These are phyloP conservation scores for Lachnellula willkommii DNA, from an alignment of 2,329 filamentous ascomycete genomes.

Conservation along the genomic window DNA sequence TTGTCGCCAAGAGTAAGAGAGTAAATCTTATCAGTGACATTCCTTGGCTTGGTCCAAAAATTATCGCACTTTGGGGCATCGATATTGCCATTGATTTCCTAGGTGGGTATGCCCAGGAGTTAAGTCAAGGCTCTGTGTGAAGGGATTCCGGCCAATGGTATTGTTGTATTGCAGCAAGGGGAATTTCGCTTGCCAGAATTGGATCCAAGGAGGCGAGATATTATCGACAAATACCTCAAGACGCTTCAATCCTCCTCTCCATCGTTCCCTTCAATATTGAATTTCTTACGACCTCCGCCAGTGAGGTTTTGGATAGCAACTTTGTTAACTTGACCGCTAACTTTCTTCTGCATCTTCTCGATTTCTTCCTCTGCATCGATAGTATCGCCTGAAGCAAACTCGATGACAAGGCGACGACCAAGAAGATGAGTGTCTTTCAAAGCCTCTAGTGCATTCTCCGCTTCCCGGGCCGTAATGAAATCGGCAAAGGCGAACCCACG, in stretches of 20 bases:
- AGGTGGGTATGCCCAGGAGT: constrained; percentile 2
- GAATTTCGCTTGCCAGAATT: constrained; percentile 5
- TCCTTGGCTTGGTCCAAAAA: not conserved
- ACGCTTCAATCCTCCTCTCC: constrained; percentile 43
- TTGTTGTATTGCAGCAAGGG: constrained; percentile 11
- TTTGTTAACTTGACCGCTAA: constrained; percentile 83
- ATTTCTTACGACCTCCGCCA: constrained; percentile 76
- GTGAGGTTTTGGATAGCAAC: constrained; percentile 86
- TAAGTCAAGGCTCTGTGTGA: constrained; percentile 1
- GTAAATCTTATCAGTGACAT: too few relatives aligned
- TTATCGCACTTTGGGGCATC: not conserved
- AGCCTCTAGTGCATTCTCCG: constrained; percentile 82
- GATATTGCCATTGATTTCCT: not conserved
- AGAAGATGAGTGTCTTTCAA: constrained; percentile 90
- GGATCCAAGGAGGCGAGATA: constrained; percentile 8
- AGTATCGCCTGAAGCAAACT: constrained; percentile 84
- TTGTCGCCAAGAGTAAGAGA: too few relatives aligned
- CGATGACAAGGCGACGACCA: constrained; percentile 80
- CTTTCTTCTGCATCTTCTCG: constrained; percentile 93
- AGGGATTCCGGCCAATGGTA: not conserved
- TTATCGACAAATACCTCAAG: constrained; percentile 21
- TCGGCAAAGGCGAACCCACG: constrained; percentile 97
- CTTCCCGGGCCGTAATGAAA: constrained; percentile 87
- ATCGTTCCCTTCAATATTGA: constrained; percentile 71
- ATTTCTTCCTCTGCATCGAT: constrained; percentile 94